Evolutionary conservation across 345 rosid genomes (phyloP).

Genomic region (Populus alba): DNA sequence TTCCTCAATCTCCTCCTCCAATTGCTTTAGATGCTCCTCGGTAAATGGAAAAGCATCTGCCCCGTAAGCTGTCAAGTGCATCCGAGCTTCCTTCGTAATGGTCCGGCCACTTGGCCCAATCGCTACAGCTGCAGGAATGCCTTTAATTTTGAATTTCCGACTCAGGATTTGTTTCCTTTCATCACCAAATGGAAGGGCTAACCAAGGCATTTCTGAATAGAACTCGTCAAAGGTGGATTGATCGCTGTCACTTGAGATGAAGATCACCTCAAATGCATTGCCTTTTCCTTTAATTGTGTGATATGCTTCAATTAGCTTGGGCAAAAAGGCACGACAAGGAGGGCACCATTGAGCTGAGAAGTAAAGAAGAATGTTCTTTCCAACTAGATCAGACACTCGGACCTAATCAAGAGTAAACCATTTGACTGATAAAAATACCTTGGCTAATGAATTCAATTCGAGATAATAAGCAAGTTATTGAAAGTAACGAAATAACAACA

Average conservation of each 20-base stretch:
- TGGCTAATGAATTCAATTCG: too few species aligned
- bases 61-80: slow-evolving; percentile 35
- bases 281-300: slow-evolving; percentile 52
- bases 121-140: slow-evolving; percentile 55
- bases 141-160: slow-evolving; percentile 46
- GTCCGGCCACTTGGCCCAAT: slow-evolving; percentile 55
- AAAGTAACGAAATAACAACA: neutral
- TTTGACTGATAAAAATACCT: too few species aligned
- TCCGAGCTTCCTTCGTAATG: slow-evolving; percentile 42
- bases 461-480: too few species aligned
- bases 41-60: slow-evolving; percentile 72
- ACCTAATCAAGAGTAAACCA: slow-evolving; percentile 36
- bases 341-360: slow-evolving; percentile 78
- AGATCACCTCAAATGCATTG: slow-evolving; percentile 50
- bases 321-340: slow-evolving; percentile 59
- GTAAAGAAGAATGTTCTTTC: slow-evolving; percentile 63
- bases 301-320: slow-evolving; percentile 56
- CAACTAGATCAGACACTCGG: slow-evolving; percentile 50
- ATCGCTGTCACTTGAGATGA: slow-evolving; percentile 58
- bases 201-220: slow-evolving; percentile 64
- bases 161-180: slow-evolving; percentile 44
- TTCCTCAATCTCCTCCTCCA: slow-evolving; percentile 28
- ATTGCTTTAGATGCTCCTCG: slow-evolving; percentile 43
- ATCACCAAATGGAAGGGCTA: slow-evolving; percentile 71
- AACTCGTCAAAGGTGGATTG: slow-evolving; percentile 48